phyloP scores from a whole-genome alignment of 345 rosid species.

The Turritis glabra region DNA sequence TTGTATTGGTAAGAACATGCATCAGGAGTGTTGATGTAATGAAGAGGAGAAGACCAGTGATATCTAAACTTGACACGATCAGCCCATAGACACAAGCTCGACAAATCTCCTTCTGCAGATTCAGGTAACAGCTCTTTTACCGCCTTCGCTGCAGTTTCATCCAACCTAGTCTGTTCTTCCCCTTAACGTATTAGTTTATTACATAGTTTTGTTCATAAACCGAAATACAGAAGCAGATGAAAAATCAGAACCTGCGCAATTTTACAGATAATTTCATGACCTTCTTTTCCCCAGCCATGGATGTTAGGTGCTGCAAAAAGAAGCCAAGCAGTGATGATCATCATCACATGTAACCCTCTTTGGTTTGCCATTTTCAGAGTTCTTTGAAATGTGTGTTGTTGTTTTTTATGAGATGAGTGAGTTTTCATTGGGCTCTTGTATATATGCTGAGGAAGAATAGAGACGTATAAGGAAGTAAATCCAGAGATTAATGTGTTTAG shows the following conservation, averaged over 20 bases:
- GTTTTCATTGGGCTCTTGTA: background rate
- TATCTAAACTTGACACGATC: conserved; percentile 67
- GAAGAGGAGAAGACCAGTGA: conserved; percentile 76
- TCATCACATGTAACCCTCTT: conserved; percentile 1
- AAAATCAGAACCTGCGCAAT: conserved; percentile 63
- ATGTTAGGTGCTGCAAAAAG: conserved; percentile 21
- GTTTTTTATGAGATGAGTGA: background rate
- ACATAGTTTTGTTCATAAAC: background rate
- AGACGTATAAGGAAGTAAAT: conserved; percentile 23
- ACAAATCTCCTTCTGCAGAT: conserved; percentile 59
- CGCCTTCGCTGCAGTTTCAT: conserved; percentile 52
- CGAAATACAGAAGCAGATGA: background rate
- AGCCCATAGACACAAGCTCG: conserved; percentile 73
- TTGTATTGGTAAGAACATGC: conserved; percentile 58
- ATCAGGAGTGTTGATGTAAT: conserved; percentile 75
- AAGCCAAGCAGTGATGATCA: conserved; percentile 29
- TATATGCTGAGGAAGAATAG: conserved; percentile 20
- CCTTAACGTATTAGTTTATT: background rate
- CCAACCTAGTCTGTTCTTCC: conserved; percentile 54
- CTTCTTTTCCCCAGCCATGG: conserved; percentile 70
- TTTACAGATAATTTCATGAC: conserved; percentile 64
- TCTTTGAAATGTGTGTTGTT: background rate
- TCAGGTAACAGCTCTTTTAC: conserved; percentile 63
- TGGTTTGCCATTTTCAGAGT: conserved; percentile 26
- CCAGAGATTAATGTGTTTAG: conserved; percentile 3